Evolutionary conservation across 2,329 filamentous ascomycete genomes (phyloP), one percentile per base, ranked within the genome.

Genomic region (Cryphonectria japonica): DNA sequence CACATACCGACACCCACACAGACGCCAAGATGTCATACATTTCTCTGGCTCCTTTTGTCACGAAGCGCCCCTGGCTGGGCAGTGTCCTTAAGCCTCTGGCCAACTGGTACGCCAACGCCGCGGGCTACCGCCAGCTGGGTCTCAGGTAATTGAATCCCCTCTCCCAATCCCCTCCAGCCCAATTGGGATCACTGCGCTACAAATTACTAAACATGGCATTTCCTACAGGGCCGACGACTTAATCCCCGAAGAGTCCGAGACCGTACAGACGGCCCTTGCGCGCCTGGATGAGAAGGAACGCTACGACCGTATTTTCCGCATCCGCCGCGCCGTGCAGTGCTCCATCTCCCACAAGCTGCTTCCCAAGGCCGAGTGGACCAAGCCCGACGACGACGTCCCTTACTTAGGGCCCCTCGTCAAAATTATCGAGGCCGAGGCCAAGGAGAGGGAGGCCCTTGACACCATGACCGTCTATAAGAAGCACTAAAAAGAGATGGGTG

Each of bases 271-370:
- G 77, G 96, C 96, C 74, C 89, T 99, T 79, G 93, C 93, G 88
- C 94, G 96, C 82, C 92, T 99, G 74, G 89, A 93, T 71, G 88
- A 93, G 78, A 93, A 97, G 87, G 93, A 96, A 82, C 88, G 91
- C 78, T 98, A 98, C 86, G 96, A 99, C 86, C 95, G 96, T 82
- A 90, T 98, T 82, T 99, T 94, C 91, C 95, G 96, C 80, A 90
- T 99, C 83, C 93, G 96, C 85, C 91, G 96, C 84, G 95, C 96
- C 78, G 91, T 97, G 85, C 96, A 99, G 85, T 85, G 84, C 82
- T 88, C 86, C 78, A 82, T 89, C 79, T 82, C 85, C 78, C 89
- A 91, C 82, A 89, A 90, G 84, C 83, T 91, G 73, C 85, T 91
- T 69, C 87, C 89, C 80, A 87, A 87, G 83, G 79, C 84, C 46